A percentile compares a stretch with the other conserved stretches of the same genome.
Evolutionary conservation across 2,329 filamentous ascomycete species (phyloP).

Genomic region (Fusarium sp.): DNA sequence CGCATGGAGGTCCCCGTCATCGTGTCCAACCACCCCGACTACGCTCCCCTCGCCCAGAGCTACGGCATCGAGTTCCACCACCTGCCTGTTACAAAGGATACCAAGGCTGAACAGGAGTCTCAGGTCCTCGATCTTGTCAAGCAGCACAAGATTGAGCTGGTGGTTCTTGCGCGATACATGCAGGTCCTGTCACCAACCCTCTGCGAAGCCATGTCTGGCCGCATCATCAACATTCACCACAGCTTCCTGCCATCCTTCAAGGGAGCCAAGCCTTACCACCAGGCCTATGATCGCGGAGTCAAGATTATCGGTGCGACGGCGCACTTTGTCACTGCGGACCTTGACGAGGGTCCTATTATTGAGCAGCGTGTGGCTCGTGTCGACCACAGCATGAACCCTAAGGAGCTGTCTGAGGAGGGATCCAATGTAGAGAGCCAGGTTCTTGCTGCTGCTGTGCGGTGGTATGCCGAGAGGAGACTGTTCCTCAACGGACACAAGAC

Average conservation of each 20-base stretch:
- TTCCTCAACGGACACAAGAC: slow-evolving; percentile 85
- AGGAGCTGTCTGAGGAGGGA: slow-evolving; percentile 82
- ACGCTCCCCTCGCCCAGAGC: slow-evolving; percentile 73
- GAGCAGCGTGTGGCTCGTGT: slow-evolving; percentile 85
- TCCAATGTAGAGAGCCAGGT: slow-evolving; percentile 89
- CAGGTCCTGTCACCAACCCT: slow-evolving; percentile 82
- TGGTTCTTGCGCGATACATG: slow-evolving; percentile 89
- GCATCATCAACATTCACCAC: slow-evolving; percentile 94
- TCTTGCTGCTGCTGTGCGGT: slow-evolving; percentile 83
- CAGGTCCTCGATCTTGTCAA: slow-evolving; percentile 78
- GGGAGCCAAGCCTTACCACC: slow-evolving; percentile 89
- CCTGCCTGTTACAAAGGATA: slow-evolving; percentile 82
- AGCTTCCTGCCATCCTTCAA: slow-evolving; percentile 89
- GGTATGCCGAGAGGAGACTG: slow-evolving; percentile 82
- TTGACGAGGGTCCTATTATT: slow-evolving; percentile 90
- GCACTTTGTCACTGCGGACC: slow-evolving; percentile 86
- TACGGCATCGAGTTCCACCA: slow-evolving; percentile 86
- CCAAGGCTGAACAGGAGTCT: slow-evolving; percentile 79
- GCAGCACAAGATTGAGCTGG: slow-evolving; percentile 78
- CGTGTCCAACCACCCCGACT: slow-evolving; percentile 86
- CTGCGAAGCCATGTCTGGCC: slow-evolving; percentile 83
- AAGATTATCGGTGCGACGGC: slow-evolving; percentile 91
- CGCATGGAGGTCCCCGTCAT: slow-evolving; percentile 81
- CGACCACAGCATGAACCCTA: slow-evolving; percentile 80
- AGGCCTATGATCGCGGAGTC: slow-evolving; percentile 86